phyloP scores from a whole-genome alignment of 1,139 yeast genomes.

The Magnusiomyces starmeri region DNA sequence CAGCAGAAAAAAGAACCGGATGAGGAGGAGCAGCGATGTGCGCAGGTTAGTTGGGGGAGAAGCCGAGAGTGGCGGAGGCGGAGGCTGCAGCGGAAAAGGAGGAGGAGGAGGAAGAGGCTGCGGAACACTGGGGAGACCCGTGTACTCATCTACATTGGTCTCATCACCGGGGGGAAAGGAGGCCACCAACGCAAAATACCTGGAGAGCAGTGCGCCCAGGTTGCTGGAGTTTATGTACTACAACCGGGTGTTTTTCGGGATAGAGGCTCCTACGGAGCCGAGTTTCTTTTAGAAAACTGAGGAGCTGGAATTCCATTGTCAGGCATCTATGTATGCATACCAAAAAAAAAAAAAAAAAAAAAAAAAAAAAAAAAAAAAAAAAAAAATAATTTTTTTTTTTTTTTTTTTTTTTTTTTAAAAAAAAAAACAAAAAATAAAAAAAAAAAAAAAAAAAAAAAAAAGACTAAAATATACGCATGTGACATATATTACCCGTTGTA shows the following conservation, averaged over 20 bases:
- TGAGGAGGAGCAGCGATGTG: background rate
- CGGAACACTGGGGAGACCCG: background rate
- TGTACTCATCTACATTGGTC: too few relatives aligned
- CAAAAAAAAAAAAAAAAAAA: background rate
- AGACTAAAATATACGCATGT: background rate
- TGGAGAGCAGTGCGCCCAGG: background rate
- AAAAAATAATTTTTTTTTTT: background rate
- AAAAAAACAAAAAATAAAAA: background rate
- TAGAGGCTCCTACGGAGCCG: background rate
- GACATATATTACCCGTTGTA: background rate
- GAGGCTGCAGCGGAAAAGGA: background rate
- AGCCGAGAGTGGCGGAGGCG: background rate
- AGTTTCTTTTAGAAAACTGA: background rate
- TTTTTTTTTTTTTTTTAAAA: background rate
- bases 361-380: background rate
- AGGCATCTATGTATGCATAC: background rate
- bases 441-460: background rate
- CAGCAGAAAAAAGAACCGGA: background rate
- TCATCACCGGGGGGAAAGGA: background rate
- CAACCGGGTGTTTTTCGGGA: background rate
- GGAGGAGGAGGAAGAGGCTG: background rate
- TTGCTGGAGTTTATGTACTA: slow-evolving; percentile 3
- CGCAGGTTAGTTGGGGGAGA: background rate
- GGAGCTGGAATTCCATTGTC: too few relatives aligned
- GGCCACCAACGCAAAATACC: background rate